Base-by-base conservation (phyloP, 2,329 filamentous ascomycete genomes). In the Drechslerella coelobrocha region DNA sequence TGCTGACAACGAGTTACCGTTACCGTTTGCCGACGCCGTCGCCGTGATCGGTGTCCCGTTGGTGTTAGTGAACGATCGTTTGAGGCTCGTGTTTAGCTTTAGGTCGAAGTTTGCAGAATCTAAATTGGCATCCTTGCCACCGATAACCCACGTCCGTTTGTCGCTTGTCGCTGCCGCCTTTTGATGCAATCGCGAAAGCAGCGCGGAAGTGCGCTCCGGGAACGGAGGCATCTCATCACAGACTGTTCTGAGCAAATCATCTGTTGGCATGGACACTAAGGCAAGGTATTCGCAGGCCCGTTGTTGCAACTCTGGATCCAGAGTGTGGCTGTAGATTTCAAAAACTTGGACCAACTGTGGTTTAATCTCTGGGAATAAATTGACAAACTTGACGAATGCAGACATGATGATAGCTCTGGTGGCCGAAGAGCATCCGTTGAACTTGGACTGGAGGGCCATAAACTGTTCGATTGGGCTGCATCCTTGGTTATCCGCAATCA, bases 151-250 rank as follows among this genome's bases (percentile, higher is more conserved):
- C 1, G 94, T 97, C 72, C 93, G 86, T 81, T 95, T 95, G 79
- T 99, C 94, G 77, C 91, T 96, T 12, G 91, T 94, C 71, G 89
- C 90, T 51, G 89, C 90, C 76, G 95, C 92, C 81, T 96, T 97
- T 79, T 96, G 92, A 79, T 99, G 93, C 53, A 99, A 84, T 65
- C 94, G 86, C 39, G 93, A 97, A 9, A 99, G 83, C 26, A 99
- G 82, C 1, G 94, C 93, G 3, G 94, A 97, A 66, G 96, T 88
- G 69, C 95, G 84, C 79, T 99, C 92, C 0, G 94, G 95, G 80
- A 97, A 99, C 0, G 94, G 92, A 1, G 94, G 94, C 95, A 99
- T 99, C 79, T 99, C 94, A 75, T 99, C 94, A 78, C 92, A 96
- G 4, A 99, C 88, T 0, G 94, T 97, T 55, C 94, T 87, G 10